phyloP scores from a whole-genome alignment of 1,284 basidiomycete species.

The Mycocalia duriaeana region DNA sequence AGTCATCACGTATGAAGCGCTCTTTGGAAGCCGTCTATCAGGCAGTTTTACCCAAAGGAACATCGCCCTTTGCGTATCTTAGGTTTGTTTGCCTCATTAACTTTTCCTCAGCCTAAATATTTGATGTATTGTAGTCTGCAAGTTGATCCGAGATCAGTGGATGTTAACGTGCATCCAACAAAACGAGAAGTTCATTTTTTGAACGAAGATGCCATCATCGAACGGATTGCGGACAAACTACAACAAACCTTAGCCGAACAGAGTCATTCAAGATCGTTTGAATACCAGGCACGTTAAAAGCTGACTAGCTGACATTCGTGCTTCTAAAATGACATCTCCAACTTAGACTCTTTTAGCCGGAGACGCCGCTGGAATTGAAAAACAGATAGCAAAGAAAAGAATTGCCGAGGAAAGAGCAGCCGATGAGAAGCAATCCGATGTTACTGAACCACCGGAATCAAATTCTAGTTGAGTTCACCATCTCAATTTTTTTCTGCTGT shows the following conservation, averaged over 20 bases:
- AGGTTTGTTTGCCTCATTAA: slow-evolving; percentile 44
- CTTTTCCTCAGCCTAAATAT: slow-evolving; percentile 3
- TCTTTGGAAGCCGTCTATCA: slow-evolving; percentile 87
- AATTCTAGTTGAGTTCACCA: slow-evolving; percentile 12
- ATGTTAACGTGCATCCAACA: slow-evolving; percentile 98
- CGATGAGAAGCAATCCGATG: slow-evolving; percentile 25
- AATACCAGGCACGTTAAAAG: slow-evolving; percentile 64
- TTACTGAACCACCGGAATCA: slow-evolving; percentile 11
- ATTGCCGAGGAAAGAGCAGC: slow-evolving; percentile 31
- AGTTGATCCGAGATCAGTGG: slow-evolving; percentile 84
- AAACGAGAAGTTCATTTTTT: slow-evolving; percentile 96
- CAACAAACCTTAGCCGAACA: slow-evolving; percentile 64
- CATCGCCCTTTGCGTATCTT: slow-evolving; percentile 88
- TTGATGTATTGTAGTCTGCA: slow-evolving; percentile 49
- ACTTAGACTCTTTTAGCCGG: slow-evolving; percentile 60
- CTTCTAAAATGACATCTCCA: background rate
- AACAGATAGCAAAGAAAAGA: slow-evolving; percentile 35
- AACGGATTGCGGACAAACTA: slow-evolving; percentile 72
- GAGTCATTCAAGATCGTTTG: slow-evolving; percentile 69
- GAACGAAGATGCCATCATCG: slow-evolving; percentile 86
- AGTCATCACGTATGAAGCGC: slow-evolving; percentile 82
- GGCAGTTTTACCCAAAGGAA: slow-evolving; percentile 86
- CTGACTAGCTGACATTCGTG: background rate
- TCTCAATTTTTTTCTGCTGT: too few relatives aligned
- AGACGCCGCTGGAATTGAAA: slow-evolving; percentile 31